Evolutionary conservation across 805 yeast species (phyloP).

Genomic region (Candida golubevii): DNA sequence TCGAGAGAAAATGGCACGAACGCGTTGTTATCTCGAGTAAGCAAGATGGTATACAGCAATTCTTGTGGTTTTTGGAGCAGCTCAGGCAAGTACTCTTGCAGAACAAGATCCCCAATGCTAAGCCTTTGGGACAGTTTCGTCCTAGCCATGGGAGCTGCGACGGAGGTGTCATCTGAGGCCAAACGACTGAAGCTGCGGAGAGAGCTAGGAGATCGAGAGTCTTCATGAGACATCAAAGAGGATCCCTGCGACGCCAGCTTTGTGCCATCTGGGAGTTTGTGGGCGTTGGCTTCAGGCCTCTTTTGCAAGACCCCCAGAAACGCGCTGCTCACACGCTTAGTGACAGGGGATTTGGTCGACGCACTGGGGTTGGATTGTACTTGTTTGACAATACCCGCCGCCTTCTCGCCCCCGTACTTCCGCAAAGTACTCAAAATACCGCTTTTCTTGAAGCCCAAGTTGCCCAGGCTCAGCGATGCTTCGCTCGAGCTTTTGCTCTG

Average conservation of each 20-base stretch:
- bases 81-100: constrained; percentile 11
- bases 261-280: neutral
- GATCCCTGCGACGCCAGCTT: constrained; percentile 1
- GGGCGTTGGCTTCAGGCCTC: neutral
- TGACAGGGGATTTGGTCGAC: constrained; percentile 1
- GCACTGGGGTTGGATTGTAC: constrained; percentile 10
- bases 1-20: constrained; percentile 47
- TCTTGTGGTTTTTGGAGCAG: constrained; percentile 4
- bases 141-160: neutral
- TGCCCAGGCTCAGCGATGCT: constrained; percentile 9
- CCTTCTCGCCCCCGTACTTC: constrained; percentile 38
- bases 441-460: constrained; percentile 20
- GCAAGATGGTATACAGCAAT: constrained; percentile 39
- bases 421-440: constrained; percentile 39
- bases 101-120: constrained; percentile 5
- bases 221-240: neutral
- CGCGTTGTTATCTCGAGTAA: constrained; percentile 57
- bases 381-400: constrained; percentile 34
- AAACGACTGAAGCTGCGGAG: constrained; percentile 6
- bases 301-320: constrained; percentile 5
- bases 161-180: constrained; percentile 3
- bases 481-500: constrained; percentile 2
- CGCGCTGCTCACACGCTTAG: constrained; percentile 8
- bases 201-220: constrained; percentile 11
- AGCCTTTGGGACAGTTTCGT: neutral